These are phyloP conservation scores for Nannizzia gypsea DNA, from an alignment of 2,329 filamentous ascomycete genomes.

Conservation along the genomic window DNA sequence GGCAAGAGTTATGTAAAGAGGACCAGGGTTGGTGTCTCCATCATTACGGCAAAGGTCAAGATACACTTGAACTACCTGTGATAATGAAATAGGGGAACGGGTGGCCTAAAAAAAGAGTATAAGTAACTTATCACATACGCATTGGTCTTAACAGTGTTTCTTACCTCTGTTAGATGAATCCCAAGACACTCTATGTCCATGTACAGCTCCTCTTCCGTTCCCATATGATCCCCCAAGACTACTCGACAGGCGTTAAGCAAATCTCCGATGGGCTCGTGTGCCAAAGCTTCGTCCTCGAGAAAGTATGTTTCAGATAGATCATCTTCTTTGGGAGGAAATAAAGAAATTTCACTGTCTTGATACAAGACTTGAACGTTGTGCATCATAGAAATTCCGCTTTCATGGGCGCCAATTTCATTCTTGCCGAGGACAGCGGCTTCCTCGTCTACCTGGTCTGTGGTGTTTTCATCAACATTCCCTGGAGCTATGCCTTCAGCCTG, in stretches of 20 bases:
- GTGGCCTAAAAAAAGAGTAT: conserved; percentile 31
- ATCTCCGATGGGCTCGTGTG: conserved; percentile 41
- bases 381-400: background rate
- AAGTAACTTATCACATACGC: conserved; percentile 6
- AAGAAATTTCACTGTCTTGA: conserved; percentile 43
- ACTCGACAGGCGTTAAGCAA: conserved; percentile 47
- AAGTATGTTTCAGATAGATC: conserved; percentile 46
- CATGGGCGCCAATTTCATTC: background rate
- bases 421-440: background rate
- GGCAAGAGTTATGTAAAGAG: conserved; percentile 47
- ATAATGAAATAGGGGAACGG: conserved; percentile 35
- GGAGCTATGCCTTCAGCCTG: background rate
- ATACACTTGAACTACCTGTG: conserved; percentile 49
- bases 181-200: conserved; percentile 45
- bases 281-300: conserved; percentile 44
- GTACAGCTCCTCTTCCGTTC: conserved; percentile 46
- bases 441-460: background rate
- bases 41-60: conserved; percentile 49
- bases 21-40: conserved; percentile 39
- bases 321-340: conserved; percentile 46
- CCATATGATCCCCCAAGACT: conserved; percentile 44
- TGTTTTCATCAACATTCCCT: background rate
- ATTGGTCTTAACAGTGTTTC: background rate
- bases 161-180: conserved; percentile 47
- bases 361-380: conserved; percentile 44